A percentile compares a stretch with the other conserved stretches of the same genome.
Conservation (phyloP, 1,284 basidiomycete species). For the Austropuccinia psidii region DNA sequence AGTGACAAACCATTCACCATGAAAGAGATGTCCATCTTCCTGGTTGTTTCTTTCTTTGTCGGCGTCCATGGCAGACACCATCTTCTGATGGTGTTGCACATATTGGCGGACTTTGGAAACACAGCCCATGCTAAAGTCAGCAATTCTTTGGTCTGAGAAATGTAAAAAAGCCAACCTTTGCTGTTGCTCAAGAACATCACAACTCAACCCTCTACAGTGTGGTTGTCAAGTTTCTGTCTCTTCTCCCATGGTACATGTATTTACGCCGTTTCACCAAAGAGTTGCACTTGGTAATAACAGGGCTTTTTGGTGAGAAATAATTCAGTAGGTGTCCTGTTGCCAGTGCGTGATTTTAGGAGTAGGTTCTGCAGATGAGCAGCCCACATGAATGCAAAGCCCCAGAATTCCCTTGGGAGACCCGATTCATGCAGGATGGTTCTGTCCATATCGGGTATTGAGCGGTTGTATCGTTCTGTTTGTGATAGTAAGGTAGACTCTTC, state of each 20-base stretch:
- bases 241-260: background rate
- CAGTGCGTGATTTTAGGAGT: background rate
- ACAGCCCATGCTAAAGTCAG: too few relatives aligned
- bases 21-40: too few relatives aligned
- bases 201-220: background rate
- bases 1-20: too few relatives aligned
- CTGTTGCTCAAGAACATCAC: background rate
- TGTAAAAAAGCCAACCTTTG: slow-evolving; percentile 20
- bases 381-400: background rate
- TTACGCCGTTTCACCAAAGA: background rate
- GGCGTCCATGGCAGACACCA: too few relatives aligned
- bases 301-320: background rate
- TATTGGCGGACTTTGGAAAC: too few relatives aligned
- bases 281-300: background rate
- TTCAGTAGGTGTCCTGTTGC: background rate
- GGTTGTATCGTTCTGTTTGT: slow-evolving; percentile 16
- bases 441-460: background rate
- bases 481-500: slow-evolving; percentile 4
- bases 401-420: background rate
- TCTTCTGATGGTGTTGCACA: too few relatives aligned
- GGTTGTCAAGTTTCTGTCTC: too few relatives aligned
- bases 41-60: too few relatives aligned
- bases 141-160: background rate
- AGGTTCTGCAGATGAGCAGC: background rate
- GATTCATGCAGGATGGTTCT: background rate